These are phyloP conservation scores for Sporopachydermia lactativora DNA, from an alignment of 805 yeast species.

Conservation along the genomic window DNA sequence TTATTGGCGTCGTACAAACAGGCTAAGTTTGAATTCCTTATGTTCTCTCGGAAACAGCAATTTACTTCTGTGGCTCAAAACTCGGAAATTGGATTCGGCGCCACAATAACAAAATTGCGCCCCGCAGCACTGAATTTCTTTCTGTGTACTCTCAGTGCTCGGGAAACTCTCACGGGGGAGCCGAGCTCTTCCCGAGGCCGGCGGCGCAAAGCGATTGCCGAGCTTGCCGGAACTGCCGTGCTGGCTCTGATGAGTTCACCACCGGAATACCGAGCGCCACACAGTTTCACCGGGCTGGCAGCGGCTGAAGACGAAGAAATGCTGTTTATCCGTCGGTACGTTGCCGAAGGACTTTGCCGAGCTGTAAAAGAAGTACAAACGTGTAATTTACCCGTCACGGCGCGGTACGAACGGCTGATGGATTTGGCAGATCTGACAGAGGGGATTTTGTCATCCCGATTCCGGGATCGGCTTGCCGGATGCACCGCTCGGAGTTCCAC, in stretches of 20 bases:
- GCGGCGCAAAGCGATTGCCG: slow-evolving; percentile 43
- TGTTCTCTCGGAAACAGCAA: slow-evolving; percentile 48
- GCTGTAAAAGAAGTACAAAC: slow-evolving; percentile 38
- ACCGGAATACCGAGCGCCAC: background rate
- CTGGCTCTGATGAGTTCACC: slow-evolving; percentile 45
- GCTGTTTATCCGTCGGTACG: slow-evolving; percentile 57
- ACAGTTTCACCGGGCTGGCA: background rate
- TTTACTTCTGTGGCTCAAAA: slow-evolving; percentile 11
- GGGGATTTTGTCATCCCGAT: slow-evolving; percentile 16
- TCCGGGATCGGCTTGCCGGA: slow-evolving; percentile 6
- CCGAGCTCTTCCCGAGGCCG: slow-evolving; percentile 26
- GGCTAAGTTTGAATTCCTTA: slow-evolving; percentile 68
- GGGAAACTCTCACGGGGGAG: slow-evolving; percentile 21
- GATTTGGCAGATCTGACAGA: slow-evolving; percentile 35
- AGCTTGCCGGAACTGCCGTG: slow-evolving; percentile 46
- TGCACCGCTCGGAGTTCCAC: slow-evolving; percentile 10
- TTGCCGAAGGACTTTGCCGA: slow-evolving; percentile 53
- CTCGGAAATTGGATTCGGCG: slow-evolving; percentile 18
- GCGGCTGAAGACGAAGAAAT: slow-evolving; percentile 47
- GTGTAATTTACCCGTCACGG: slow-evolving; percentile 23
- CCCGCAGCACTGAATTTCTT: slow-evolving; percentile 66
- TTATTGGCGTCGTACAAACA: slow-evolving; percentile 65
- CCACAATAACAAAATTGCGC: slow-evolving; percentile 39
- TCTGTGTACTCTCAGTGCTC: slow-evolving; percentile 57
- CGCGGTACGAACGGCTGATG: slow-evolving; percentile 38